These are phyloP conservation scores for Epichloe scottii DNA, from an alignment of 2,329 filamentous ascomycete species.

Conservation along the genomic window DNA sequence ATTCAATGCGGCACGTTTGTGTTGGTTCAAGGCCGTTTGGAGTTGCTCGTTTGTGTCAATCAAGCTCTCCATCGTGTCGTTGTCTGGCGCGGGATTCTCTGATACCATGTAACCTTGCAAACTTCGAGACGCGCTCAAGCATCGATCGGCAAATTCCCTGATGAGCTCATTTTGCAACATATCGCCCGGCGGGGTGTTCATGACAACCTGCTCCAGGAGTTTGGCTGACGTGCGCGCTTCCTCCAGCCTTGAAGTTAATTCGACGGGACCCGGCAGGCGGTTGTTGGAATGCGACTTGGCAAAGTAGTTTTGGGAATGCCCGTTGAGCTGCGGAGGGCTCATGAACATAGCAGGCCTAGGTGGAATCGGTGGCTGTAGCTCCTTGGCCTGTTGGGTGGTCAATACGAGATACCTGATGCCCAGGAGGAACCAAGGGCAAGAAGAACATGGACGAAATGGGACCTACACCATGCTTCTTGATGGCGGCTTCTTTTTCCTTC, in stretches of 20 bases:
- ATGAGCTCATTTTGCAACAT: slow-evolving; percentile 76
- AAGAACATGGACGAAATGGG: background rate
- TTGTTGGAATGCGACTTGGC: slow-evolving; percentile 35
- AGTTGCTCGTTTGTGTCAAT: slow-evolving; percentile 94
- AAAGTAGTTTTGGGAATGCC: slow-evolving; percentile 44
- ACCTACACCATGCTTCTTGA: slow-evolving; percentile 38
- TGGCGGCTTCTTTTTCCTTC: slow-evolving; percentile 63
- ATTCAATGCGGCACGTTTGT: slow-evolving; percentile 66
- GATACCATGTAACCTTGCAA: slow-evolving; percentile 78
- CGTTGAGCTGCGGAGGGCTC: slow-evolving; percentile 13
- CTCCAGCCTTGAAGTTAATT: slow-evolving; percentile 73
- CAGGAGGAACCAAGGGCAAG: background rate
- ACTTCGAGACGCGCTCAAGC: slow-evolving; percentile 64
- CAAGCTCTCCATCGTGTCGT: slow-evolving; percentile 83
- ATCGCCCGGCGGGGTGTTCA: slow-evolving; percentile 68
- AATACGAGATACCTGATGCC: background rate
- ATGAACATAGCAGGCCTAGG: slow-evolving; percentile 7
- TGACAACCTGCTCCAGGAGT: slow-evolving; percentile 81
- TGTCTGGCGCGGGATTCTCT: slow-evolving; percentile 70
- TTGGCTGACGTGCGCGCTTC: slow-evolving; percentile 86
- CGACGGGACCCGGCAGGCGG: slow-evolving; percentile 53
- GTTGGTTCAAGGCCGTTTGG: slow-evolving; percentile 66
- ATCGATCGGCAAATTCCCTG: slow-evolving; percentile 82
- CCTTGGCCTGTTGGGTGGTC: slow-evolving; percentile 10
- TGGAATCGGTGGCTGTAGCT: slow-evolving; percentile 7